Evolutionary conservation across 208 protist species (phyloP), one percentile per base, ranked within the genome.

Genomic region (Vickermania spadyakhi): DNA sequence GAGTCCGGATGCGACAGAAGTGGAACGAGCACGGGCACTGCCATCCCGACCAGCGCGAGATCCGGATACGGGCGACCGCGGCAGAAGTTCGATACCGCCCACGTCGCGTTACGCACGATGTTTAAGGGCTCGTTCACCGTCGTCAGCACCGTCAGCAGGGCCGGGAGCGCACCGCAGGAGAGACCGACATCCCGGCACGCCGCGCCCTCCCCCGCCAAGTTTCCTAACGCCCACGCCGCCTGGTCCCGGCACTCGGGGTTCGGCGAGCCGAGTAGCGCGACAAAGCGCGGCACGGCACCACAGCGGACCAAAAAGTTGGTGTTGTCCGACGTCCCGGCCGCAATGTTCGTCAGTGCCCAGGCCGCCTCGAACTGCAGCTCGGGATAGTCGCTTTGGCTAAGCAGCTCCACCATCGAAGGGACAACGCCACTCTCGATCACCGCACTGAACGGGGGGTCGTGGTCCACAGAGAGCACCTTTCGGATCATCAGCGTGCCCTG

Each of bases 291-390:
- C 21, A 99, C 81, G n/a, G 94, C 97, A 18, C 91, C 93, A 57
- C 71, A 70, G 18, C 96, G 62, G 31, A 99, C 76, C 7, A 99
- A 84, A 30, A 84, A 64, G 28, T 64, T 68, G 4, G 97, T 98
- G 70, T 99, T 96, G 70, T 96, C 76, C 14, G 93, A 85, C 18
- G 93, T 97, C 31, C 98, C 98, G 7, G 97, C 98, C 14, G 97
- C 97, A 56, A 99, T 97, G 82, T 99, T 99, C 1, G 98, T 99
- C 27, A 99, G 79, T 1, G 97, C 96, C 98, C 98, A 99, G 2
- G 97, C 96, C 13, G 96, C 84, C 86, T 99, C 98, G 73, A 99
- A 99, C 87, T 99, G 96, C 58, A 98, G 72, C 56, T 88, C 60
- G 1, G 84, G 75, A 55, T 77, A 66, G 14, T 97, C 75, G 30